These are phyloP conservation scores for Ciborinia camelliae DNA, from an alignment of 2,329 filamentous ascomycete species.

Conservation along the genomic window DNA sequence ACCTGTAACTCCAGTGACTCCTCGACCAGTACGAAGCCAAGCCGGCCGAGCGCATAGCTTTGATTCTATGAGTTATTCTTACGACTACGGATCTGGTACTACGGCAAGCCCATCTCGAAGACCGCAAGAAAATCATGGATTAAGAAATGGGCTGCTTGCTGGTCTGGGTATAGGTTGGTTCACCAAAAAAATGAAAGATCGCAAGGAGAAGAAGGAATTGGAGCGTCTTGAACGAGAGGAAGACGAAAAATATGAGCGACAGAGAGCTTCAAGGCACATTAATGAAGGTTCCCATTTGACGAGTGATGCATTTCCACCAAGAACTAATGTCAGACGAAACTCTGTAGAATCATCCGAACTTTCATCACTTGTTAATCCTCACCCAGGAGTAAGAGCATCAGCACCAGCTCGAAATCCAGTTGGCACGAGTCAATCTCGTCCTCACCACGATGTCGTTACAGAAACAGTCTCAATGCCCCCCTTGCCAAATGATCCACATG, in stretches of 20 bases:
- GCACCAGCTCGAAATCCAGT: slow-evolving; percentile 33
- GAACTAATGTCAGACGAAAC: slow-evolving; percentile 41
- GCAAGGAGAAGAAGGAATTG: slow-evolving; percentile 44
- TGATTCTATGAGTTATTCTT: slow-evolving; percentile 50
- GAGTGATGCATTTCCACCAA: slow-evolving; percentile 59
- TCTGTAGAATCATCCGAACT: slow-evolving; percentile 34
- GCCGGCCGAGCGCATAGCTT: slow-evolving; percentile 45
- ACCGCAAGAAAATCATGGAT: slow-evolving; percentile 31
- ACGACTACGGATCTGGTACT: slow-evolving; percentile 46
- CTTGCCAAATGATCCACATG: slow-evolving; percentile 53
- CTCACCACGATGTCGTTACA: slow-evolving; percentile 40
- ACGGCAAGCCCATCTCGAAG: slow-evolving; percentile 56
- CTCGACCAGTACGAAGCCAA: slow-evolving; percentile 44
- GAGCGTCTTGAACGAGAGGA: slow-evolving; percentile 41
- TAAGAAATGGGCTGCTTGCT: slow-evolving; percentile 50
- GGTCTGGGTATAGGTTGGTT: slow-evolving; percentile 67
- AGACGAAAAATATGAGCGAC: slow-evolving; percentile 48
- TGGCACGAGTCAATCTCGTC: slow-evolving; percentile 36
- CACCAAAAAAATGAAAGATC: slow-evolving; percentile 60
- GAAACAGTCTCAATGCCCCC: slow-evolving; percentile 49
- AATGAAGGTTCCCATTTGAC: slow-evolving; percentile 58
- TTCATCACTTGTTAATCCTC: slow-evolving; percentile 33
- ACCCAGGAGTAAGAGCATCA: slow-evolving; percentile 41
- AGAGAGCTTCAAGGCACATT: slow-evolving; percentile 56
- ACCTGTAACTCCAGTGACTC: slow-evolving; percentile 27